phyloP scores from a whole-genome alignment of 2,329 filamentous ascomycete species.

The Fusarium hostae region DNA sequence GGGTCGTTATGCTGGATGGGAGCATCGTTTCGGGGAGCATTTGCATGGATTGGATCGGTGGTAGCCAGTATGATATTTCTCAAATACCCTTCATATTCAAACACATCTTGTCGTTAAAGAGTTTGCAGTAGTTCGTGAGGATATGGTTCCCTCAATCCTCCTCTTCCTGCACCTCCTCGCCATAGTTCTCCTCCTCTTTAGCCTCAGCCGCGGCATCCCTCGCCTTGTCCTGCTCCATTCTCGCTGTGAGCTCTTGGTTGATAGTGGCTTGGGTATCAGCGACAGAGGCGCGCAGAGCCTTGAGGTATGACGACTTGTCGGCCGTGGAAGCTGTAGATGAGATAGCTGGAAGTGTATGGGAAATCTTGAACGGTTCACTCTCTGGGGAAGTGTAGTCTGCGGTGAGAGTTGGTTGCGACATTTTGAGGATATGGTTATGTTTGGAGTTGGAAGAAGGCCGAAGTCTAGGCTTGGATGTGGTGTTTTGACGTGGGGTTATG shows the following conservation, averaged over 20 bases:
- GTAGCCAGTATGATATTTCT: slow-evolving; percentile 41
- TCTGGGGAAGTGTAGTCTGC: slow-evolving; percentile 66
- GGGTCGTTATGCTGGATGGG: slow-evolving; percentile 18
- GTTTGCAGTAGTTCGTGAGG: not conserved
- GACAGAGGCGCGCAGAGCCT: slow-evolving; percentile 66
- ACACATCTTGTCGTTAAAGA: slow-evolving; percentile 19
- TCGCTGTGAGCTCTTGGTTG: slow-evolving; percentile 76
- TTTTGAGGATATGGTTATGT: not conserved
- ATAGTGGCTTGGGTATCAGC: slow-evolving; percentile 70
- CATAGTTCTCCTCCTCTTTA: slow-evolving; percentile 82
- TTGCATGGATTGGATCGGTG: slow-evolving; percentile 38
- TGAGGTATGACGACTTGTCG: slow-evolving; percentile 70
- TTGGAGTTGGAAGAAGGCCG: not conserved
- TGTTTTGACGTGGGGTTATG: slow-evolving; percentile 38
- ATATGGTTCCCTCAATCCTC: slow-evolving; percentile 50
- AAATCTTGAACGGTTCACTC: slow-evolving; percentile 59
- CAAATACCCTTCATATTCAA: slow-evolving; percentile 39
- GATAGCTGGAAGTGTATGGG: slow-evolving; percentile 51
- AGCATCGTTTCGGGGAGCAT: slow-evolving; percentile 33
- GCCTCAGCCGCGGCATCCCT: slow-evolving; percentile 62
- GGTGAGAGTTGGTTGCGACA: slow-evolving; percentile 40
- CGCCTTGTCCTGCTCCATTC: slow-evolving; percentile 79
- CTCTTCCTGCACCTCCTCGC: slow-evolving; percentile 82
- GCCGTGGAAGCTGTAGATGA: slow-evolving; percentile 50
- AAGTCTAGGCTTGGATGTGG: slow-evolving; percentile 2